Evolutionary conservation across 352 stramenopile genomes (phyloP), one percentile per base, ranked within the genome.

Genomic region (Sclerospora graminicola): DNA sequence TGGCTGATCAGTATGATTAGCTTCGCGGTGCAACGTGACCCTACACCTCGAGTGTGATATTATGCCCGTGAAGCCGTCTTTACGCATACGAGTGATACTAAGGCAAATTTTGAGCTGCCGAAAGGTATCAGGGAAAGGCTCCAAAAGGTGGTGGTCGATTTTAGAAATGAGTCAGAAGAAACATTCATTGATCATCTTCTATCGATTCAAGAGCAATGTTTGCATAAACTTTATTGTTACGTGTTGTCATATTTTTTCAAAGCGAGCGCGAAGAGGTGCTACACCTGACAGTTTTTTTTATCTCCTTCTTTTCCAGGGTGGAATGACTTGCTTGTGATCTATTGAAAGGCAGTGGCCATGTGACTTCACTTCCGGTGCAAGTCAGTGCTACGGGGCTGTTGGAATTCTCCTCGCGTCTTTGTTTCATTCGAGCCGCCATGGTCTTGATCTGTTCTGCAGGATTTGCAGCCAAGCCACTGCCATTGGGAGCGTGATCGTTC

Each of bases 11-110:
- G 54, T 56, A 71, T 54, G 69, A 89, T 54, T 48, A 92, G 55
- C 56, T 92, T 30, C 80, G 80, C 30, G 66, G 69, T 36, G 60
- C 71, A 29, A 89, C 47, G 80, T 92, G 33, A 84, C 75, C 46
- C 69, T 92, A 46, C 62, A 69, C 29, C 66, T 92, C 43, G 68
- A 89, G 57, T 92, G 78, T 75, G 80, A 92, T 47, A 64, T 89
- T 55, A 92, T 92, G 80, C 80, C 80, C 7, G 21, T 87, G 73
- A 45, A 77, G 80, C 30, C 65, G 70, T 9, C 63, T 91, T 20
- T 88, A 88, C 18, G 48, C 58, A 89, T 59, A 62, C 63, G 24
- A 54, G 58, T 26, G 58, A 66, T 26, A 67, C 48, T 24, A 58
- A 60, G 47, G 46, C 63, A 26, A 73, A 51, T 34, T 91, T 91